phyloP scores from a whole-genome alignment of 2,329 filamentous ascomycete species.

The Xylaria sp. region DNA sequence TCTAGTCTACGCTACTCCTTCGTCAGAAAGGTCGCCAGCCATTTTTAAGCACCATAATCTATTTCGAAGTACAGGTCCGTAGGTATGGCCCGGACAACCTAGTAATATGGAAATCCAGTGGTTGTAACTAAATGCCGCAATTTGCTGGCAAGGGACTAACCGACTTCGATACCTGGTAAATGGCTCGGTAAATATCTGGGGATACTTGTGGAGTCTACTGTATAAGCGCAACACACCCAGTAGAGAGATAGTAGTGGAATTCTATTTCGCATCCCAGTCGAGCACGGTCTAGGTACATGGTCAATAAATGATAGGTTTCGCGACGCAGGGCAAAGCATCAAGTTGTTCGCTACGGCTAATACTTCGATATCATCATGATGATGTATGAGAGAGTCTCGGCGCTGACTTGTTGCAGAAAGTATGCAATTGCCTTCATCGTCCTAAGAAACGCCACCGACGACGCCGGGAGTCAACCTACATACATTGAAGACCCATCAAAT shows the following conservation, averaged over 20 bases:
- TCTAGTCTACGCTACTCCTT: conserved; percentile 9
- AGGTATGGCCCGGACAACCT: conserved; percentile 11
- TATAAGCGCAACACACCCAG: not conserved
- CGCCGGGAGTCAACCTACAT: conserved; percentile 1
- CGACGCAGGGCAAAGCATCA: not conserved
- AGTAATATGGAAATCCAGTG: not conserved
- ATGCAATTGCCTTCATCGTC: conserved; percentile 14
- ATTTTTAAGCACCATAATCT: not conserved
- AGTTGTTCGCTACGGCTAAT: not conserved
- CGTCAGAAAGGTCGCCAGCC: not conserved
- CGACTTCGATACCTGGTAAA: conserved; percentile 1
- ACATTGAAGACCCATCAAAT: conserved; percentile 5
- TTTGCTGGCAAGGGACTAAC: conserved; percentile 1
- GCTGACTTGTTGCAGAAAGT: conserved; percentile 15
- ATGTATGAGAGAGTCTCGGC: not conserved
- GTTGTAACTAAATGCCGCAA: conserved; percentile 28
- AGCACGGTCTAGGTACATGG: not conserved
- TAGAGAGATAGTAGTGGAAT: not conserved
- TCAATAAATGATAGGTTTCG: not conserved
- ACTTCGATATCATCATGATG: not conserved
- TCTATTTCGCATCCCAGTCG: not conserved
- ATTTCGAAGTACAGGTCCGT: not conserved
- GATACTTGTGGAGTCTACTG: conserved; percentile 20
- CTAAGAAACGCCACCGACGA: conserved; percentile 16
- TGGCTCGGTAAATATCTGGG: conserved; percentile 6